Base-by-base conservation (phyloP, 208 protist genomes). In the Acanthamoeba sp. region DNA sequence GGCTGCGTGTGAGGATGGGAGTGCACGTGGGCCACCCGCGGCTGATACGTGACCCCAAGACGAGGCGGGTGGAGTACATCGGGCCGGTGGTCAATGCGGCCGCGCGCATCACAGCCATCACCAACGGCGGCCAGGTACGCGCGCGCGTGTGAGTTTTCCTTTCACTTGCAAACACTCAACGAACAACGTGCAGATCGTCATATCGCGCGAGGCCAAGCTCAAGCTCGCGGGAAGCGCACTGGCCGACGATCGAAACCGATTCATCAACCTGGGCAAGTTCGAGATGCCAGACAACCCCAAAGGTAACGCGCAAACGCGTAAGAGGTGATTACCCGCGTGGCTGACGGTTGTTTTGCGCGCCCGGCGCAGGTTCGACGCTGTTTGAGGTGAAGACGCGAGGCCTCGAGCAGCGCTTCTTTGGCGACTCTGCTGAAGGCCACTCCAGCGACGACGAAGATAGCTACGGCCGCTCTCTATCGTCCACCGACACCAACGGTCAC, bases 101-200 rank as follows among this genome's bases (percentile, higher is more conserved):
- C 7, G 85, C 85, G 18, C 52, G 85, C 52, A 91, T 91, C 45
- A 91, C 85, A 1, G 52, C 85, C 38, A 64, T 91, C 52, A 91
- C 85, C 10, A 20, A 91, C n/a, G 85, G 85, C 40, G 85, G 85
- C 6, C 85, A 91, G 82, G 82, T 89, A n/a, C n/a, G n/a, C n/a
- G n/a, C n/a, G n/a, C n/a, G n/a, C n/a, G n/a, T n/a, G n/a, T n/a
- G n/a, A n/a, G n/a, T n/a, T n/a, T n/a, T 22, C 73, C n/a, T 9
- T 9, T 69, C 59, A 29, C 59, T 22, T 22, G 14, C 59, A 9
- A 29, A 27, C 24, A 9, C 59, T 69, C 16, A 7, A 22, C n/a
- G 59, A 22, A 16, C 6, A 55, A 16, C 48, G 48, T 55, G 48
- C 76, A 85, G 52, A 62, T 89, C 27, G 16, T 89, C 20, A 89